phyloP scores from a whole-genome alignment of 495 filamentous ascomycete species.

The Aspergillus homomorphus region DNA sequence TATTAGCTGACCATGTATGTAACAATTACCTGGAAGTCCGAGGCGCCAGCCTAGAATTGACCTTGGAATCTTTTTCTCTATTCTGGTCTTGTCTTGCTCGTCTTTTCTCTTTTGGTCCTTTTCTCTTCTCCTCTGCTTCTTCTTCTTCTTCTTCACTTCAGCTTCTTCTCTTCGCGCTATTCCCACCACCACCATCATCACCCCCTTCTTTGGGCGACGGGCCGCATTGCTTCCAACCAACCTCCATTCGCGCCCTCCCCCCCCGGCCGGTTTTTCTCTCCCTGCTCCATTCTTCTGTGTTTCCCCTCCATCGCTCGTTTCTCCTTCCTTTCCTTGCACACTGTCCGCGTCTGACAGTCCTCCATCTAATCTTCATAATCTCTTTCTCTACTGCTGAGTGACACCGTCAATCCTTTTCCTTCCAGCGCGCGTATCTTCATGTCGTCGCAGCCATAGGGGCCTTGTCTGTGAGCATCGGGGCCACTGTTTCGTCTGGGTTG shows the following conservation, averaged over 20 bases:
- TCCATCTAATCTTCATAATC: neutral
- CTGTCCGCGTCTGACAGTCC: neutral
- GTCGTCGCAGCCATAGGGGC: neutral
- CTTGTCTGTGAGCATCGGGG: neutral
- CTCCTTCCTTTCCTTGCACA: neutral
- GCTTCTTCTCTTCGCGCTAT: neutral
- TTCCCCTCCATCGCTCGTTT: neutral
- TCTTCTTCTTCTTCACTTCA: slow-evolving; percentile 2
- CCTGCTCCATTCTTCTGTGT: neutral
- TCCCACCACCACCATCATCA: neutral
- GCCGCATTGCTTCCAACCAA: neutral
- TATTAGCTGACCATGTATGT: neutral
- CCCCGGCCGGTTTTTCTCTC: neutral
- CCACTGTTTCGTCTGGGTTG: neutral
- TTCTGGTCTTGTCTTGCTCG: slow-evolving; percentile 5
- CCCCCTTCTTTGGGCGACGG: neutral
- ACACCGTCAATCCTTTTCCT: neutral
- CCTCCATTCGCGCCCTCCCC: neutral
- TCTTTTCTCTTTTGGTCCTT: slow-evolving; percentile 14
- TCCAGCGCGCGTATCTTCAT: neutral
- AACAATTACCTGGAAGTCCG: neutral
- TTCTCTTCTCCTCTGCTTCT: slow-evolving; percentile 5
- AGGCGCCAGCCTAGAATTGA: neutral
- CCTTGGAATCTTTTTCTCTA: neutral
- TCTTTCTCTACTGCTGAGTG: neutral